Percentiles rank a stretch among this genome's conserved stretches.
These are phyloP conservation scores for Trebouxia sp. DNA, from an alignment of 139 green algal species.

Conservation along the genomic window DNA sequence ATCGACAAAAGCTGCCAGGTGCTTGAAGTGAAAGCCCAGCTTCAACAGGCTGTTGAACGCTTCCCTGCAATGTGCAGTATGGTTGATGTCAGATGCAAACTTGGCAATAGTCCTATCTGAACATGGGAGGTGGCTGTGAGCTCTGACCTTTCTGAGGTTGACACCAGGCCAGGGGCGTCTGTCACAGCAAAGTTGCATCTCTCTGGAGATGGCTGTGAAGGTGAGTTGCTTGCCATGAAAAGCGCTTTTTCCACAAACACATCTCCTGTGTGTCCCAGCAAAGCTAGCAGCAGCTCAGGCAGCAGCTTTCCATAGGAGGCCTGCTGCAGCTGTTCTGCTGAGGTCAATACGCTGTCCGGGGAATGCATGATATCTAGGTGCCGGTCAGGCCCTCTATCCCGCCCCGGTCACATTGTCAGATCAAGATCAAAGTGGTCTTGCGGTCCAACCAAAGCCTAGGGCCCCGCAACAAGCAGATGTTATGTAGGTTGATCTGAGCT, in stretches of 20 bases:
- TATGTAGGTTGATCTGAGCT: too few species aligned
- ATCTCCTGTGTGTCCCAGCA: constrained; percentile 79
- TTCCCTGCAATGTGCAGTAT: constrained; percentile 61
- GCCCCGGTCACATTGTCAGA: too few species aligned
- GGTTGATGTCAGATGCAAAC: too few species aligned
- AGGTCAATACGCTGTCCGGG: constrained; percentile 14
- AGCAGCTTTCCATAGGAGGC: constrained; percentile 50
- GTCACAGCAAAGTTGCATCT: constrained; percentile 31
- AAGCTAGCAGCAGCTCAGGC: constrained; percentile 79
- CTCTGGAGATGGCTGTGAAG: neutral
- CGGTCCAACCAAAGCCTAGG: too few species aligned
- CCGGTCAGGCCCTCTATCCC: neutral
- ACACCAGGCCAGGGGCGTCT: constrained; percentile 9
- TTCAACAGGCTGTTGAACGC: constrained; percentile 62
- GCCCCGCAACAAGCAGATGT: too few species aligned
- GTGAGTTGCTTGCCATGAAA: neutral
- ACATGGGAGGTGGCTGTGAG: too few species aligned
- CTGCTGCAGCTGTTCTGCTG: neutral
- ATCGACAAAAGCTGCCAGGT: constrained; percentile 68
- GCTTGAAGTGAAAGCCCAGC: constrained; percentile 70
- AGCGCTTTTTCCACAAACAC: constrained; percentile 65
- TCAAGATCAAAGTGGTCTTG: too few species aligned
- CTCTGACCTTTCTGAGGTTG: constrained; percentile 41
- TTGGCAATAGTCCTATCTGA: too few species aligned
- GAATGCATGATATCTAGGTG: neutral